Conservation (phyloP, 768 basidiomycete genomes). For the Pleurotus cornucopiae region DNA sequence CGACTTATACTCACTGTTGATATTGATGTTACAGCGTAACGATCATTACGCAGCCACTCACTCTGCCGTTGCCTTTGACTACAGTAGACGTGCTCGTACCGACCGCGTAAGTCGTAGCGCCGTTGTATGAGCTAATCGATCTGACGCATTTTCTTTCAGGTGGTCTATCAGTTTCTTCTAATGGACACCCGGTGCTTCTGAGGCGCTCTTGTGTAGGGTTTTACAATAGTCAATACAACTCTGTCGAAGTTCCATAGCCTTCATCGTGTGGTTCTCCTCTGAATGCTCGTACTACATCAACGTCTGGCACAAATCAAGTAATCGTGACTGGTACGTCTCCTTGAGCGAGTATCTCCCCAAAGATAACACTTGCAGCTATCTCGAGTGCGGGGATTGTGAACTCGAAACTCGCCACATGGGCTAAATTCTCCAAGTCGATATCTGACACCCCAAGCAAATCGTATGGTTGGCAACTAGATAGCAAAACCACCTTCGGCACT, state of each 20-base stretch:
- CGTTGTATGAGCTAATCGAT: no score
- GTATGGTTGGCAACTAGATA: constrained; percentile 67
- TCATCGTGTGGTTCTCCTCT: no score
- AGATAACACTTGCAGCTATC: constrained; percentile 37
- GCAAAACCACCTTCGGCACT: constrained; percentile 35
- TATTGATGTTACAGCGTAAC: neutral
- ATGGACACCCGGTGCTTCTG: no score
- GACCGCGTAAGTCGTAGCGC: neutral
- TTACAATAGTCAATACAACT: no score
- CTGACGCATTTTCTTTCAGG: no score
- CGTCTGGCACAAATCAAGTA: no score
- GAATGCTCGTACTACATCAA: no score
- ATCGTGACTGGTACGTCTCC: neutral
- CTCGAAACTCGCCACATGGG: constrained; percentile 54
- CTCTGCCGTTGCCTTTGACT: neutral
- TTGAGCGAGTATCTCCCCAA: constrained; percentile 24
- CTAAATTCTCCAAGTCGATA: constrained; percentile 19
- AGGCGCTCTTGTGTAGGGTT: no score
- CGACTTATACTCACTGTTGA: neutral
- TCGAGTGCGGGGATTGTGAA: constrained; percentile 50
- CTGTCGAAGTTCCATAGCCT: no score
- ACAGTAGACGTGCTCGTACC: neutral
- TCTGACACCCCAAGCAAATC: constrained; percentile 36
- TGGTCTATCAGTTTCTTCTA: no score
- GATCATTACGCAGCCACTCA: neutral